Base-by-base conservation (phyloP, 2,329 filamentous ascomycete species). In the Botrytis elliptica region DNA sequence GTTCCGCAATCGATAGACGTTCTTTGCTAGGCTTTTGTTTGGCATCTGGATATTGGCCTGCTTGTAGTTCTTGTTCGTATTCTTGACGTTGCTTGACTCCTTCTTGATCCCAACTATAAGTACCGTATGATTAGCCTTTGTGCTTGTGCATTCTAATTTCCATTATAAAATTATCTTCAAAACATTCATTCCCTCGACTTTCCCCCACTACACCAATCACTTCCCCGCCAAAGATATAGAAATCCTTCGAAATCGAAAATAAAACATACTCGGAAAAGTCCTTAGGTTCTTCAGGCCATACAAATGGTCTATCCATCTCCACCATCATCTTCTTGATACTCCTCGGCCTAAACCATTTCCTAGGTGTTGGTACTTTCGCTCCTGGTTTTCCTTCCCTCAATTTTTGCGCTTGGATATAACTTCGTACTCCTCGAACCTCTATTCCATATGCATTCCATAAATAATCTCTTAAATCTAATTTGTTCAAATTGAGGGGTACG, bases 401-500 rank as follows among this genome's bases (percentile, higher is more conserved):
- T 65, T 88, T 88, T 81, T 90, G 87, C 83, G 91, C 89, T 79
- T 93, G 90, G 80, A 98, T 89, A 81, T 89, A 95, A 71, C 93
- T 94, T 75, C 95, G 92, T 75, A 98, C 90, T 77, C 86, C 86
- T 70, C 89, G 85, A 71, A 91, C 89, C 76, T 91, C 88, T 75
- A 98, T 91, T 75, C 88, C 87, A 86, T 99, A 99, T 62, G 89
- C 88, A 83, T 97, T 91, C 85, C 89, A 93, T 75, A 99, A 91
- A 85, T 98, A 99, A 85, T 98, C 95, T 83, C 94, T 93, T 60
- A 99, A 85, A 83, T 99, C 96, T 83, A 98, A 91, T 85, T 99
- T 99, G 87, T 94, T 97, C 87, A 98, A 94, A 79, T 89, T 90
- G 79, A 98, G 88, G 18, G 96, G 96, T 46, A 98, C 95, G 80